phyloP scores from a whole-genome alignment of 2,329 filamentous ascomycete species.

The Aschersonia sp. region DNA sequence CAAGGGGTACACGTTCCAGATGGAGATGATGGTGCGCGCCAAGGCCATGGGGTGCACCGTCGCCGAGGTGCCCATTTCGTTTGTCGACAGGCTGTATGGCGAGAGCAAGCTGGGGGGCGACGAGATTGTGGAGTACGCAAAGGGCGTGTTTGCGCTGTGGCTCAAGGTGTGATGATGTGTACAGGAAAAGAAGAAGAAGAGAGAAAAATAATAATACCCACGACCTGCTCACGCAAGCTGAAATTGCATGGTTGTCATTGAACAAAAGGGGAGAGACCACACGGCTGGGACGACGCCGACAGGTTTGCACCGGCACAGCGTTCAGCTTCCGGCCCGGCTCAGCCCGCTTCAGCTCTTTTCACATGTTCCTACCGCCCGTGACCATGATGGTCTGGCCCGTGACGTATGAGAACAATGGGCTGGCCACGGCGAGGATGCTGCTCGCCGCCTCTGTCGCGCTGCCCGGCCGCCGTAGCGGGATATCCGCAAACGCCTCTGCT shows the following conservation, averaged over 20 bases:
- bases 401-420: slow-evolving; percentile 73
- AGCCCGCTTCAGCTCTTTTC: not conserved
- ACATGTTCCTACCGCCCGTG: slow-evolving; percentile 59
- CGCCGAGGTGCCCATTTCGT: slow-evolving; percentile 88
- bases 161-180: slow-evolving; percentile 45
- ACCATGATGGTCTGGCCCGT: slow-evolving; percentile 78
- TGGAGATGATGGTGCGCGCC: slow-evolving; percentile 97
- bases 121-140: slow-evolving; percentile 94
- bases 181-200: not conserved
- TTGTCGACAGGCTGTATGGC: slow-evolving; percentile 89
- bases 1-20: slow-evolving; percentile 98
- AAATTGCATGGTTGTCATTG: no score
- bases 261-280: no score
- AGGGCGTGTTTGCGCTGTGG: slow-evolving; percentile 68
- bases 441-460: slow-evolving; percentile 69
- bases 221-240: no score
- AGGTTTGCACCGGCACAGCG: no score
- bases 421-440: slow-evolving; percentile 63
- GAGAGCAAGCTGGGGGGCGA: slow-evolving; percentile 89
- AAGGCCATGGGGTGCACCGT: slow-evolving; percentile 93
- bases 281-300: no score
- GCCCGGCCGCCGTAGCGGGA: slow-evolving; percentile 63
- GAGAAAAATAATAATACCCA: no score
- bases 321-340: no score
- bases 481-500: slow-evolving; percentile 45